Conservation (phyloP, 352 stramenopile species). For the Globisporangium heterothallicum region DNA sequence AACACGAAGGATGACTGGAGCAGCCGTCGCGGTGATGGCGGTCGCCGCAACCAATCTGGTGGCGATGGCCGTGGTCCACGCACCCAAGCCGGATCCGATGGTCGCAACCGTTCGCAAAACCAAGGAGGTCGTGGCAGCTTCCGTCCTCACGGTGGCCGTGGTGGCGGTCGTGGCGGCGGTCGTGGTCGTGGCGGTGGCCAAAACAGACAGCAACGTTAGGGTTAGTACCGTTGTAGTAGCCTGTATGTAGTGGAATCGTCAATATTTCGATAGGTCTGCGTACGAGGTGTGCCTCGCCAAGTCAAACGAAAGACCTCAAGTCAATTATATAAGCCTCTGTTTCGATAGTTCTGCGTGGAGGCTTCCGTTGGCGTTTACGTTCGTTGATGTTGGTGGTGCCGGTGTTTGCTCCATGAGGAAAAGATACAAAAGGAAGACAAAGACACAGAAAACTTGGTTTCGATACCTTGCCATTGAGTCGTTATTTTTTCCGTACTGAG, state of each 20-base stretch:
- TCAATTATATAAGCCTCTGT: constrained; percentile 14
- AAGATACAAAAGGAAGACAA: too few species aligned
- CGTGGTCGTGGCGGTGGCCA: constrained; percentile 31
- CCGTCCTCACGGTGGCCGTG: constrained; percentile 38
- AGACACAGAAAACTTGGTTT: too few species aligned
- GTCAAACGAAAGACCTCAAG: constrained; percentile 3
- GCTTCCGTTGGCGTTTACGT: background rate
- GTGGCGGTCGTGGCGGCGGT: constrained; percentile 33
- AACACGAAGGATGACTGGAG: constrained; percentile 63
- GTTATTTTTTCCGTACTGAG: background rate
- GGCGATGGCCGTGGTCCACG: constrained; percentile 20
- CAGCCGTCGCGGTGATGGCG: constrained; percentile 37
- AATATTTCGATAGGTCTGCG: background rate
- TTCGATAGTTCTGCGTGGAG: constrained; percentile 6
- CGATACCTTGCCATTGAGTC: too few species aligned
- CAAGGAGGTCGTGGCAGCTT: constrained; percentile 38
- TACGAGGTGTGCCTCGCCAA: background rate
- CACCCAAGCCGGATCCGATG: constrained; percentile 27
- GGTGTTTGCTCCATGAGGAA: too few species aligned
- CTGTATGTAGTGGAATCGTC: constrained; percentile 7
- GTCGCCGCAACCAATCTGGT: constrained; percentile 27
- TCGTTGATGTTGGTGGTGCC: background rate
- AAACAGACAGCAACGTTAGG: constrained; percentile 38
- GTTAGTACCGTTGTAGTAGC: constrained; percentile 12
- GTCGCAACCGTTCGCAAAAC: constrained; percentile 21